Conservation (phyloP, 2,329 filamentous ascomycete genomes). For the Colletotrichum tropicale region DNA sequence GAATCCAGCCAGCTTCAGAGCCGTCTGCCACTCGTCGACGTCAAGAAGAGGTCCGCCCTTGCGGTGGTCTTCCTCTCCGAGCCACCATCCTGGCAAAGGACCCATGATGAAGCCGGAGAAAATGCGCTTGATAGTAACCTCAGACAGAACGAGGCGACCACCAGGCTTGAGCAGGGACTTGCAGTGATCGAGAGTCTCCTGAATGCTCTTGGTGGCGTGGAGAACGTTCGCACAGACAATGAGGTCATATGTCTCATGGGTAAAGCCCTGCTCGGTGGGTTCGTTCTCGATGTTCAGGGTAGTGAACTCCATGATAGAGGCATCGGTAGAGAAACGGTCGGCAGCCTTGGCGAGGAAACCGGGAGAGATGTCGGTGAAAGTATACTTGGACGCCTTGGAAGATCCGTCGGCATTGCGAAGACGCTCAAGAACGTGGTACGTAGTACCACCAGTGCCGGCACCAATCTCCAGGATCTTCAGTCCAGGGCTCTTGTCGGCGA, state of each 20-base stretch:
- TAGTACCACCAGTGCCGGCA: conserved; percentile 11
- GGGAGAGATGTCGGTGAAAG: conserved; percentile 49
- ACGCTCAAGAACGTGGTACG: conserved; percentile 9
- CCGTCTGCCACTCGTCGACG: conserved; percentile 8
- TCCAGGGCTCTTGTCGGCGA: conserved; percentile 28
- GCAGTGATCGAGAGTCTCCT: conserved; percentile 25
- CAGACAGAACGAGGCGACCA: conserved; percentile 30
- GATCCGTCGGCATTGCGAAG: conserved; percentile 5
- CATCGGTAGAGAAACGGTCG: conserved; percentile 29
- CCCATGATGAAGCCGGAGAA: conserved; percentile 32
- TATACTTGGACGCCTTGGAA: conserved; percentile 32
- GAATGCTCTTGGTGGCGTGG: conserved; percentile 32
- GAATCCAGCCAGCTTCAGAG: conserved; percentile 14
- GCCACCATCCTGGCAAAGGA: conserved; percentile 41
- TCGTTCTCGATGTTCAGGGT: conserved; percentile 36
- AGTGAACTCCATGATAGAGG: conserved; percentile 24
- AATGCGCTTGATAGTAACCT: conserved; percentile 25
- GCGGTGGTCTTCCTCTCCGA: conserved; percentile 27
- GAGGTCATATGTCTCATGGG: conserved; percentile 35
- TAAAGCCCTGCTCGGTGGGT: conserved; percentile 35
- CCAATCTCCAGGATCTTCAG: conserved; percentile 9
- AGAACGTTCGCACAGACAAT: conserved; percentile 35
- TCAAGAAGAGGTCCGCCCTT: conserved; percentile 1
- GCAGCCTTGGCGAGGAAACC: conserved; percentile 44
- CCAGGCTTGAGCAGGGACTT: conserved; percentile 29